These are phyloP conservation scores for Backusella circina DNA, from an alignment of 192 early-diverging fungal genomes.

Conservation along the genomic window DNA sequence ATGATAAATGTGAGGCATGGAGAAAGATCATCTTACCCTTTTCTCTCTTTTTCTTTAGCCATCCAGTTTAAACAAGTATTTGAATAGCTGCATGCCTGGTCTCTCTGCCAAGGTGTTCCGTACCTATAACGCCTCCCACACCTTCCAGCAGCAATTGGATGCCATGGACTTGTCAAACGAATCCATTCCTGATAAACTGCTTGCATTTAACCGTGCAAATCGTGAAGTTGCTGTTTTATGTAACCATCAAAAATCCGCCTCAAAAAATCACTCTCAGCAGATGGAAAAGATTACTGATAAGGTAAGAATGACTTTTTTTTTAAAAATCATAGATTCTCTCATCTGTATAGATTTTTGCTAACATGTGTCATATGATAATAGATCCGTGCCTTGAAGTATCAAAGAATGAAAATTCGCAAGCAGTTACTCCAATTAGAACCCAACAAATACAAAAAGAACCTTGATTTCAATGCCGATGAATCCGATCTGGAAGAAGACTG, in stretches of 20 bases:
- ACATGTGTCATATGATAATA: too few relatives aligned
- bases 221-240: slow-evolving; percentile 94
- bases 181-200: slow-evolving; percentile 78
- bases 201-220: slow-evolving; percentile 94
- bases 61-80: slow-evolving; percentile 80
- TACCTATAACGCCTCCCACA: slow-evolving; percentile 95
- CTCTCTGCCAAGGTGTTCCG: slow-evolving; percentile 98
- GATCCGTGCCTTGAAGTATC: slow-evolving; percentile 84
- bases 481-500: slow-evolving; percentile 76
- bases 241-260: slow-evolving; percentile 93
- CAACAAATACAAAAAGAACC: slow-evolving; percentile 70
- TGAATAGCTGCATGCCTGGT: slow-evolving; percentile 83
- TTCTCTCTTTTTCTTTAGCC: slow-evolving; percentile 45
- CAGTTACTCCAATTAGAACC: slow-evolving; percentile 73
- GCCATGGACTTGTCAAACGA: slow-evolving; percentile 63
- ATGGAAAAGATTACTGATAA: slow-evolving; percentile 85
- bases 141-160: slow-evolving; percentile 86
- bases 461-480: slow-evolving; percentile 64
- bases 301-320: slow-evolving; percentile 25
- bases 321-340: too few relatives aligned
- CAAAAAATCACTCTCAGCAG: slow-evolving; percentile 72
- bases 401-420: slow-evolving; percentile 68
- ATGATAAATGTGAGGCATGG: too few relatives aligned
- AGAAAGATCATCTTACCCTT: not conserved
- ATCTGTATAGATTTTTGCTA: too few relatives aligned